Evolutionary conservation across 768 basidiomycete genomes (phyloP), one percentile per base, ranked within the genome.

Genomic region (Auricularia sp.): DNA sequence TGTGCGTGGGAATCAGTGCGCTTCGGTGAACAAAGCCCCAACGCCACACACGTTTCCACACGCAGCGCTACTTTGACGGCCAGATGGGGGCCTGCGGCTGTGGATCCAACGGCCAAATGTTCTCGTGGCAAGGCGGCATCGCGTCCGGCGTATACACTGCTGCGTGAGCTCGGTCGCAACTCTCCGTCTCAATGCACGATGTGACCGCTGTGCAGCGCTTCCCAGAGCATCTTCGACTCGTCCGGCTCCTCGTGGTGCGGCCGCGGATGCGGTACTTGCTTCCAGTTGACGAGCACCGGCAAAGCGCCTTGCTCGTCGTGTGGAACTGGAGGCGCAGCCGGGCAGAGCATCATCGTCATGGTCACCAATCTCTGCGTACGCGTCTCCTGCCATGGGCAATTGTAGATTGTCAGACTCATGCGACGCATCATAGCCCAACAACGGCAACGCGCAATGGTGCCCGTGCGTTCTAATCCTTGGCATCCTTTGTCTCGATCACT

Each of bases 391-490:
- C 47, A 21, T 51, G 6, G 10, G 47, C 11, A 51, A 16, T 10
- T 51, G 10, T 6, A 18, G 16, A 18, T 10, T 6, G 10, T 24
- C n/a, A 61, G 29, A 10, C 16, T n/a, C 16, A 39, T 13, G 6
- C 21, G 13, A 29, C 59, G 13, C 13, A 8, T 44, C 35, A 11
- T 24, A 42, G 34, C 62, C 62, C 8, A 42, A 63, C 37, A 63
- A 63, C 42, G 62, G 62, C 16, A 63, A 63, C 24, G 37, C 36
- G 44, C 62, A 63, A 24, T 63, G 62, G 62, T 63, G 62, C 39
- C 62, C 62, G 35, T 36, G 35, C 36, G 47, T 51, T 10, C 14
- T 21, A 13, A 5, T 51, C 47, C 18, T 13, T 18, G 7, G 47
- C 1, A 1, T 10, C 8, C 6, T 16, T 1, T 51, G 8, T 18